These are phyloP conservation scores for Claviceps pazoutovae DNA, from an alignment of 2,329 filamentous ascomycete genomes.

Conservation along the genomic window DNA sequence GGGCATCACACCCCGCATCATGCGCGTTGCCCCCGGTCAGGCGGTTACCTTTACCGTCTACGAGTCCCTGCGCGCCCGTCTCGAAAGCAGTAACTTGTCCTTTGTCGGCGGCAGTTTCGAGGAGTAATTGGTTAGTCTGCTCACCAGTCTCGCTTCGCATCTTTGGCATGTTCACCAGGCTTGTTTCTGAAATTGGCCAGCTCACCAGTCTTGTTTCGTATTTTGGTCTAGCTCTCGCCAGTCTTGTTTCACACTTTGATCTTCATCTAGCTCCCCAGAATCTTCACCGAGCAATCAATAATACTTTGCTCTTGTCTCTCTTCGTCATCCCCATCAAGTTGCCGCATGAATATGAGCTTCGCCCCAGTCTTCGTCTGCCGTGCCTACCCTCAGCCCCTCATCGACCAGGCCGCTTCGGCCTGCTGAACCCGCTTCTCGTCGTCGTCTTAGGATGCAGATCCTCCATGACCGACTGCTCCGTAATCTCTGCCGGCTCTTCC, in stretches of 20 bases:
- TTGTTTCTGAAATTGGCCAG: not conserved
- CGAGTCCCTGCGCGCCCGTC: conserved; percentile 58
- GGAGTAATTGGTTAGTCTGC: conserved; percentile 31
- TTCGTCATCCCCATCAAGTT: not conserved
- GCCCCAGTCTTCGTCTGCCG: not conserved
- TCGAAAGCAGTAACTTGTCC: conserved; percentile 51
- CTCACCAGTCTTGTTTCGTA: not conserved
- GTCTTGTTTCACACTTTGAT: not conserved
- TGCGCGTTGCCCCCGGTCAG: conserved; percentile 94
- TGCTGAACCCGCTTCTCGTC: conserved; percentile 54
- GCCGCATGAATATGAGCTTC: not conserved
- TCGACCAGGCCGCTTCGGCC: conserved; percentile 67
- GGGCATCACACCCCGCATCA: conserved; percentile 93
- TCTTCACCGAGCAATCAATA: no score
- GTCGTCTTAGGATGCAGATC: conserved; percentile 57
- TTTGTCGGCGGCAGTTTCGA: conserved; percentile 51
- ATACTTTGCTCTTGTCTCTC: not conserved
- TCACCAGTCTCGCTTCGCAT: not conserved
- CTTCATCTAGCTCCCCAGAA: not conserved
- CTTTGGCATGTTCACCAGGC: not conserved
- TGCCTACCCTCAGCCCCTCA: conserved; percentile 14
- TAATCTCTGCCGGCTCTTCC: conserved; percentile 56
- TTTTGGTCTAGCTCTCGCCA: not conserved
- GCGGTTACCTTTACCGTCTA: conserved; percentile 67
- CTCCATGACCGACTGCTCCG: conserved; percentile 46